These are phyloP conservation scores for Mentha longifolia DNA, from an alignment of 257 asterid species.

Conservation along the genomic window DNA sequence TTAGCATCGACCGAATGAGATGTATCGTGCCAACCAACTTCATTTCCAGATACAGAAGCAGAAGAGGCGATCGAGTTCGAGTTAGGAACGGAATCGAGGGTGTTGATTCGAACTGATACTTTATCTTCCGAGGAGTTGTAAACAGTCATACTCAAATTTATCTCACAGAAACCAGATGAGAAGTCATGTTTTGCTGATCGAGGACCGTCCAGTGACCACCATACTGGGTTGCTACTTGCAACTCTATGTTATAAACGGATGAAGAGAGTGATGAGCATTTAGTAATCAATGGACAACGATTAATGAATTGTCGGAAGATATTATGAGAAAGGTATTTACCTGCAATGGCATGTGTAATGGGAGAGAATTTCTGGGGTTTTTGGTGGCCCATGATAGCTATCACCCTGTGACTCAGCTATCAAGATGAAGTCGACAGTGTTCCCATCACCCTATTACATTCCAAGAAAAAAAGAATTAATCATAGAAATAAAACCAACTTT, in stretches of 20 bases:
- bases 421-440: conserved; percentile 73
- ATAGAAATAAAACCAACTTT: neutral
- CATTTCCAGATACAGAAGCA: conserved; percentile 56
- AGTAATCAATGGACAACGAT: conserved; percentile 1
- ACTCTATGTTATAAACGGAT: conserved; percentile 44
- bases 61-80: conserved; percentile 36
- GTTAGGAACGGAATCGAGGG: conserved; percentile 50
- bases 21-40: conserved; percentile 84
- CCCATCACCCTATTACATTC: conserved; percentile 51
- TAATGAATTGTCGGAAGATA: neutral
- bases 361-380: conserved; percentile 50
- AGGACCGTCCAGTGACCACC: conserved; percentile 88
- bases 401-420: conserved; percentile 57
- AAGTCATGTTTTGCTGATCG: conserved; percentile 65
- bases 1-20: conserved; percentile 54
- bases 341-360: conserved; percentile 73
- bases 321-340: conserved; percentile 43
- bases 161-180: conserved; percentile 61
- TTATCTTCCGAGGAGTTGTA: conserved; percentile 66
- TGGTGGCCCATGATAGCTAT: conserved; percentile 39
- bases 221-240: conserved; percentile 66
- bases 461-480: conserved; percentile 21
- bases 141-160: conserved; percentile 64
- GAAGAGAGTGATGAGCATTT: conserved; percentile 2
- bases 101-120: conserved; percentile 57